Evolutionary conservation across 169 alveolate genomes (phyloP).

Genomic region (Plasmodium cynomolgi): DNA sequence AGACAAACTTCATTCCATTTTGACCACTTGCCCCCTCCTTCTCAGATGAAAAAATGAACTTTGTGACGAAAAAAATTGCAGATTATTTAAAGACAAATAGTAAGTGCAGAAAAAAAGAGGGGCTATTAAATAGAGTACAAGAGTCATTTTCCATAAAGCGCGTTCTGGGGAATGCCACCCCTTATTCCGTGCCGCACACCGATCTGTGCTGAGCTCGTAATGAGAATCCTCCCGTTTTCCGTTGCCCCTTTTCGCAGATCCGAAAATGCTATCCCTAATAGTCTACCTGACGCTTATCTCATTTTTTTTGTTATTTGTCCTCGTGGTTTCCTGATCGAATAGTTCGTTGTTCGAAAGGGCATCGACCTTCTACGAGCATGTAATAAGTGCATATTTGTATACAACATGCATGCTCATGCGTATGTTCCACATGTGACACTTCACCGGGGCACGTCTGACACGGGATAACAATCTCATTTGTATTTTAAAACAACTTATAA

Average conservation of each 20-base stretch:
- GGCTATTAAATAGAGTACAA: not conserved
- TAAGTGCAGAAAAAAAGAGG: constrained; percentile 14
- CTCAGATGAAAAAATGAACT: constrained; percentile 80
- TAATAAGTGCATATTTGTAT: not conserved
- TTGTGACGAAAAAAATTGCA: constrained; percentile 76
- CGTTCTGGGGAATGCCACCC: not conserved
- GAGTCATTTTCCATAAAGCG: not conserved
- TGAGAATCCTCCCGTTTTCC: not conserved
- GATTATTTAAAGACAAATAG: constrained; percentile 76
- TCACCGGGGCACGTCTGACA: not conserved
- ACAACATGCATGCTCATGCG: not conserved
- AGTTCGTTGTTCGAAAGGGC: not conserved
- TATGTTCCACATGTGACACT: not conserved
- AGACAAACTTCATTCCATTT: not conserved
- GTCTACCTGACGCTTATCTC: constrained; percentile 27
- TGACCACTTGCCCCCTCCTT: not conserved
- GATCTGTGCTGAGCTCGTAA: constrained; percentile 6
- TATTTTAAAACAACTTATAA: not conserved
- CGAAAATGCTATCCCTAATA: constrained; percentile 33
- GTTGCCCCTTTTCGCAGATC: constrained; percentile 15
- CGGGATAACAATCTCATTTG: not conserved
- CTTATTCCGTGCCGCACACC: not conserved
- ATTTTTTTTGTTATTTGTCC: constrained; percentile 34
- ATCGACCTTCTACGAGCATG: not conserved
- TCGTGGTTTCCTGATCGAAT: constrained; percentile 13